Base-by-base conservation (phyloP, 352 stramenopile genomes). In the Globisporangium alternatum region DNA sequence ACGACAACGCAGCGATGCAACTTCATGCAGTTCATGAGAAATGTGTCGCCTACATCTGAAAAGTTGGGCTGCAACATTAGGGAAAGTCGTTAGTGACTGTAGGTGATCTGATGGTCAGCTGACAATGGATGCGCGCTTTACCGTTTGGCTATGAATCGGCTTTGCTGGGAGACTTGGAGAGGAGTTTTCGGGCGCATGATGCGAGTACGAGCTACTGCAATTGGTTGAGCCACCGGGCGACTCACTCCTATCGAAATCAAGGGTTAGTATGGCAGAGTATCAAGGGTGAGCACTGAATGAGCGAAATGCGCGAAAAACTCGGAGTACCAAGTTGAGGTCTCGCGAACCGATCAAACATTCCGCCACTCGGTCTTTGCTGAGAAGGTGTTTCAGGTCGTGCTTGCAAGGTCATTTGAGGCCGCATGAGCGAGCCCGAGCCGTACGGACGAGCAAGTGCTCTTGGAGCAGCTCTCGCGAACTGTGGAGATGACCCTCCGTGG, bases 161-260 rank as follows among this genome's bases (percentile, higher is more conserved):
- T 72, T 51, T 82, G 71, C 52, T 93, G 84, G 33, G 81, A 79
- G 8, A 75, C 59, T 63, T 91, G 81, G 3, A 89, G 33, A n/a
- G 84, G 84, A 2, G 81, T 93, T 62, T 91, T 93, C 17, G 81
- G 84, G 51, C 81, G 77, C 58, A 89, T 49, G 9, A 91, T 85
- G 3, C 80, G 78, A 57, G 75, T 78, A 65, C 80, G 77, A 53
- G 70, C 56, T 9, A 56, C 69, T 13, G 72, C 68, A 0, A 91
- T 66, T 37, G 72, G 67, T 45, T 89, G 81, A 31, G 86, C 56
- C 0, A 68, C 49, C 31, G 76, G 65, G 17, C 77, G 77, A 37
- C 57, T 64, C 56, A 65, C 71, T 17, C 48, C 64, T 58, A 13
- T 62, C 52, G 25, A 25, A 62, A 55, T 25, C 1, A 52, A 33